Percentiles rank a stretch among this genome's conserved stretches.
Conservation (phyloP, 2,329 filamentous ascomycete genomes). For the Xylariaceae sp. region DNA sequence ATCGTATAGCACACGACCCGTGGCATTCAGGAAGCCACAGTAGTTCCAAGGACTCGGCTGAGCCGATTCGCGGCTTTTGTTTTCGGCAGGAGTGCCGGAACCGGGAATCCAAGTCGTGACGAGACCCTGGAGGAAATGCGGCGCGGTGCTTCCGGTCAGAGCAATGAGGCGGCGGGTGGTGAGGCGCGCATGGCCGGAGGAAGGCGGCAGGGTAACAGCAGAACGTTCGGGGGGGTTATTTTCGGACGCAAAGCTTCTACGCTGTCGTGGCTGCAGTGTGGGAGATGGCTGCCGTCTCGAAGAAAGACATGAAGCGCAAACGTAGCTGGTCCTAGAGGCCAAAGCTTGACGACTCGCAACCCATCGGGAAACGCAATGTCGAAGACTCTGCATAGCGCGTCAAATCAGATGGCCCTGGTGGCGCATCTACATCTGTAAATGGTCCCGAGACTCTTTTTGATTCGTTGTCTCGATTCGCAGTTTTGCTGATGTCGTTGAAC, state of each 20-base stretch:
- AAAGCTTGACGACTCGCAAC: background rate
- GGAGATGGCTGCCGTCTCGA: background rate
- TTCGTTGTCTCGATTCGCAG: too few relatives aligned
- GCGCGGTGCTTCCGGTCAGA: constrained; percentile 73
- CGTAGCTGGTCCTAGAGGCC: background rate
- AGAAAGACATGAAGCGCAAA: background rate
- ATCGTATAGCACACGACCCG: constrained; percentile 82
- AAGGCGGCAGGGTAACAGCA: constrained; percentile 34
- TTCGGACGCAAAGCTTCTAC: constrained; percentile 17
- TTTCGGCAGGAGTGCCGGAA: background rate
- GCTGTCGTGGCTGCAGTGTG: background rate
- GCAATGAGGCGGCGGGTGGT: constrained; percentile 76
- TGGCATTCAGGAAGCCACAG: constrained; percentile 80
- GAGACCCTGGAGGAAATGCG: constrained; percentile 84
- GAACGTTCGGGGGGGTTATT: constrained; percentile 17
- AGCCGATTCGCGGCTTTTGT: background rate
- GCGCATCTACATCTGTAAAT: too few relatives aligned
- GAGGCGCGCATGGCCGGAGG: constrained; percentile 55
- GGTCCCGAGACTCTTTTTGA: too few relatives aligned
- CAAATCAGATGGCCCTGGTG: too few relatives aligned
- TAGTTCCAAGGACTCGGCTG: constrained; percentile 59
- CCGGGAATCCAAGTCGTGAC: constrained; percentile 67
- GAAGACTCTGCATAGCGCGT: background rate
- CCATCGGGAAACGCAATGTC: background rate
- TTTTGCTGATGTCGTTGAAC: too few relatives aligned